These are phyloP conservation scores for Lactarius sp. DNA, from an alignment of 768 basidiomycete genomes.

Conservation along the genomic window DNA sequence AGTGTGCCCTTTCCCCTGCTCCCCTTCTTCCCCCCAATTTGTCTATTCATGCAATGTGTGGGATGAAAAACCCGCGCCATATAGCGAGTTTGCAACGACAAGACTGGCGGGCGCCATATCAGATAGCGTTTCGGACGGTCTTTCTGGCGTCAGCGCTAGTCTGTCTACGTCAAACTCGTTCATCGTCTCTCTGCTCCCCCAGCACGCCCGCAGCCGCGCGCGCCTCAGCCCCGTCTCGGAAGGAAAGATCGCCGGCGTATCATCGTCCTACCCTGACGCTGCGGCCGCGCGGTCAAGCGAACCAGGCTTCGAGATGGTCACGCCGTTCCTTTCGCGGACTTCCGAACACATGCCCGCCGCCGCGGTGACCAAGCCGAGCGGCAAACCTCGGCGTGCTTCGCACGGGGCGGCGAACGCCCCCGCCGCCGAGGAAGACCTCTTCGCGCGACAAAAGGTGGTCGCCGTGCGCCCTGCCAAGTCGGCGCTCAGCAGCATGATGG, in stretches of 20 bases:
- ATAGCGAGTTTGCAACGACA: slow-evolving; percentile 65
- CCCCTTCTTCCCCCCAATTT: neutral
- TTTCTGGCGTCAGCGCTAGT: slow-evolving; percentile 53
- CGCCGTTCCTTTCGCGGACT: slow-evolving; percentile 34
- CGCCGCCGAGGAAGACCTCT: slow-evolving; percentile 32
- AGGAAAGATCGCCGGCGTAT: slow-evolving; percentile 8
- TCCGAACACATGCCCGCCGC: slow-evolving; percentile 6
- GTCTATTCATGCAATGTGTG: neutral
- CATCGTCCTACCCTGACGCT: slow-evolving; percentile 28
- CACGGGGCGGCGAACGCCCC: slow-evolving; percentile 23
- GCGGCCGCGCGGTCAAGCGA: slow-evolving; percentile 34
- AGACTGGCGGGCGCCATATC: slow-evolving; percentile 46
- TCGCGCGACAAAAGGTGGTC: slow-evolving; percentile 48
- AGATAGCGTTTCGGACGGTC: slow-evolving; percentile 58
- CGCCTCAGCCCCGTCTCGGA: slow-evolving; percentile 56
- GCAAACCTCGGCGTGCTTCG: slow-evolving; percentile 22
- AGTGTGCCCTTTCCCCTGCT: slow-evolving; percentile 29
- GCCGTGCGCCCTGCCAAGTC: slow-evolving; percentile 48
- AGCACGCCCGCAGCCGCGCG: slow-evolving; percentile 36
- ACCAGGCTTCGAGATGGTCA: slow-evolving; percentile 53
- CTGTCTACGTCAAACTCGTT: slow-evolving; percentile 56
- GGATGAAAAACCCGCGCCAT: neutral
- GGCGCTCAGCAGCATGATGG: slow-evolving; percentile 69
- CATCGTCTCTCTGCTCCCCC: slow-evolving; percentile 45
- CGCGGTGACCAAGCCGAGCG: neutral